Evolutionary conservation across 2,329 filamentous ascomycete species (phyloP).

Genomic region (Alternaria novae-zelandiae): DNA sequence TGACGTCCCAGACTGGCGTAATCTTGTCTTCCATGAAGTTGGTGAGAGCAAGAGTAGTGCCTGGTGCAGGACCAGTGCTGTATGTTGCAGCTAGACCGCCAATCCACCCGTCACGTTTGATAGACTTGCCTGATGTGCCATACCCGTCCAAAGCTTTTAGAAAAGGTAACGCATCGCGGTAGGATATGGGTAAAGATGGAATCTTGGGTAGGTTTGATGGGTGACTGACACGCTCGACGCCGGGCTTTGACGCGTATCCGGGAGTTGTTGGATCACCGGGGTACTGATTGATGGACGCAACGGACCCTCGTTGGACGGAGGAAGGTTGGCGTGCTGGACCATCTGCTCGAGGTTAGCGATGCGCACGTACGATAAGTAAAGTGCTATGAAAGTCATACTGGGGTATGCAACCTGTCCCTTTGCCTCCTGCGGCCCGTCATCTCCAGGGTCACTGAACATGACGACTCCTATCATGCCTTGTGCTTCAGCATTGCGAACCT

Average conservation of each 20-base stretch:
- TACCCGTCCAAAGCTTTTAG: conserved; percentile 82
- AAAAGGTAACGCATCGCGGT: conserved; percentile 78
- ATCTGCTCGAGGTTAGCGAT: conserved; percentile 47
- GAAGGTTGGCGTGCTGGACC: conserved; percentile 55
- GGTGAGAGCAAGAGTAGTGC: conserved; percentile 48
- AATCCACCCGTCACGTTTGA: conserved; percentile 48
- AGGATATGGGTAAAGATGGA: conserved; percentile 86
- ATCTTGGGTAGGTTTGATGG: conserved; percentile 68
- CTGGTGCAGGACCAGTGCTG: conserved; percentile 57
- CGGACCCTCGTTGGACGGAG: conserved; percentile 54
- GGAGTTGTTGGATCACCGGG: conserved; percentile 49
- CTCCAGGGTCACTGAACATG: conserved; percentile 54
- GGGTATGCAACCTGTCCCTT: conserved; percentile 43
- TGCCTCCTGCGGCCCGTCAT: conserved; percentile 51
- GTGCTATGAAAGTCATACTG: conserved; percentile 42
- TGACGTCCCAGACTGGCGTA: conserved; percentile 79
- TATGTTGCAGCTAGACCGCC: conserved; percentile 45
- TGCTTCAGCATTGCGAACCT: conserved; percentile 56
- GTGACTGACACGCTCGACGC: conserved; percentile 67
- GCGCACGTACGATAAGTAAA: no score
- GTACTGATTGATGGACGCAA: conserved; percentile 67
- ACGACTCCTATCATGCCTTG: conserved; percentile 53
- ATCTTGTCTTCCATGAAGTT: conserved; percentile 84
- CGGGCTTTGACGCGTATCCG: conserved; percentile 82
- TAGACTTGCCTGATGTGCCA: conserved; percentile 62